Percentiles rank a stretch among this genome's conserved stretches.
Evolutionary conservation across 371 early-diverging fungal genomes (phyloP).

Genomic region (Haplosporangium sp.): DNA sequence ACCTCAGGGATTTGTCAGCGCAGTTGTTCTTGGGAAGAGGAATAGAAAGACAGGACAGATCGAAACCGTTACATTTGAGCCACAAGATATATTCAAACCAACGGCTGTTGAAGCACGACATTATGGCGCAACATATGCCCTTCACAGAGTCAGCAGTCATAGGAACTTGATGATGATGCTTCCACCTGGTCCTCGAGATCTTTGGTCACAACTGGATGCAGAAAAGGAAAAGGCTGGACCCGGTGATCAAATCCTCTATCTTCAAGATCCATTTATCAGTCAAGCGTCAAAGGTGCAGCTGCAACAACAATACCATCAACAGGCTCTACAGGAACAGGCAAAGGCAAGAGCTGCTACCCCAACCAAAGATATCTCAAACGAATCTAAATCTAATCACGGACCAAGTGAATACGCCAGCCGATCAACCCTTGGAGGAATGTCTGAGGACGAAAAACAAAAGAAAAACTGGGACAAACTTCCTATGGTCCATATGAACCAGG

Average conservation of each 20-base stretch:
- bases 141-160: slow-evolving; percentile 83
- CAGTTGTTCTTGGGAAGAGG: slow-evolving; percentile 70
- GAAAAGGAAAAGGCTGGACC: slow-evolving; percentile 60
- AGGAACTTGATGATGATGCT: slow-evolving; percentile 78
- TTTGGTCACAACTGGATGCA: slow-evolving; percentile 78
- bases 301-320: slow-evolving; percentile 44
- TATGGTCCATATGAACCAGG: slow-evolving; percentile 75
- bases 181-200: slow-evolving; percentile 80
- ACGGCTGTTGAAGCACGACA: slow-evolving; percentile 83
- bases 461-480: slow-evolving; percentile 80
- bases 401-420: slow-evolving; percentile 31
- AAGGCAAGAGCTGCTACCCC: slow-evolving; percentile 30
- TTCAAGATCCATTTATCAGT: slow-evolving; percentile 83
- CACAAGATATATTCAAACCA: slow-evolving; percentile 56
- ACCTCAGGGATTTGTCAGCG: slow-evolving; percentile 67
- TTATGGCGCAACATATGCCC: slow-evolving; percentile 82
- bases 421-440: slow-evolving; percentile 43
- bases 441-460: slow-evolving; percentile 58
- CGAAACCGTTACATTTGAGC: slow-evolving; percentile 64
- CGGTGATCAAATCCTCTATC: slow-evolving; percentile 66
- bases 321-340: slow-evolving; percentile 57
- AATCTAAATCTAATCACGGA: slow-evolving; percentile 15
- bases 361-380: slow-evolving; percentile 17
- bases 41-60: slow-evolving; percentile 80
- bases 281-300: slow-evolving; percentile 48